Base-by-base conservation (phyloP, 257 asterid species). In the Primulina huaijiensis region DNA sequence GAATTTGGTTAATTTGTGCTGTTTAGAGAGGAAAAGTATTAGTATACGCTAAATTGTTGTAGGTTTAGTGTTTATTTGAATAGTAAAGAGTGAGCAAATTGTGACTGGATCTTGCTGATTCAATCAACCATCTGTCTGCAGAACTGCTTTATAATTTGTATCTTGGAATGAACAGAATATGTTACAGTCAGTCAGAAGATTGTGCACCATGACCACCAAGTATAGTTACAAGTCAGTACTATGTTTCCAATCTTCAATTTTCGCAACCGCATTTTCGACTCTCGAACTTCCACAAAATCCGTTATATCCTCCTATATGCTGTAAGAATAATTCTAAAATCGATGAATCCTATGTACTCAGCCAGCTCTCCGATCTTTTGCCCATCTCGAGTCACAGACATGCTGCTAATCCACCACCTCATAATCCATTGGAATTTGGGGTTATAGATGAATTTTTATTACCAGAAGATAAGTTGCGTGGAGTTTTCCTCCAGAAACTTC, bases 391-490 rank as follows among this genome's bases (percentile, higher is more conserved):
- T 64, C 68, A 25, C 62, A 75, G 67, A 21, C 77, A 88, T 50
- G 37, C 29, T 7, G 38, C n/a, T 21, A 66, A 52, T 16, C 33
- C 80, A 8, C 61, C 81, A 8, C 61, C 64, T 29, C 37, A 59
- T 31, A 72, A 67, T 20, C 77, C 75, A 50, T 69, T 64, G 70
- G 72, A 71, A 35, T 35, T 68, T 40, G 58, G 57, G 59, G 73
- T 73, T 0, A 80, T 69, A n/a, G 96, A 92, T 70, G 90, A 68
- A 12, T 86, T 84, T 70, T 78, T 92, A 73, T 74, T 82, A 7
- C 92, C 95, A 1, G 97, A 87, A 72, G 96, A 93, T 46, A 93
- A 87, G 71, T 79, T 90, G 50, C 86, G 94, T 2, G 99, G 97
- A 14, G 79, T 93, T 71, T 93, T 93, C 75, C 77, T 93, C 64